Evolutionary conservation across 164 flowering plant species (phyloP), one percentile per base, ranked within the genome.

Genomic region (Dillenia suffruticosa): DNA sequence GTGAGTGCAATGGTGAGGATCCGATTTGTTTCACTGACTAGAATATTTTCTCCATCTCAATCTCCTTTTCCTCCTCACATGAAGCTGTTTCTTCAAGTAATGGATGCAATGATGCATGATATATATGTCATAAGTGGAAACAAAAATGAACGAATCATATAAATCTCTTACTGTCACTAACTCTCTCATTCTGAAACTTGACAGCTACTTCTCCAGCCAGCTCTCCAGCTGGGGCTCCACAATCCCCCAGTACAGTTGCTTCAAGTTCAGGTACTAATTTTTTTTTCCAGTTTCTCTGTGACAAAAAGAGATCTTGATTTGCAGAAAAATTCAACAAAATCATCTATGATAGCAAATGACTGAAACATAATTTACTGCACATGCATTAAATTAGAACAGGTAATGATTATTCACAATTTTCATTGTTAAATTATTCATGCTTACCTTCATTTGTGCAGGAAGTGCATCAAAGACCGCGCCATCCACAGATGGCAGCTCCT

Each of bases 1-100:
- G 85, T 77, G 46, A 17, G 24, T 91, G 96, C 69, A 81, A 81
- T 46, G 75, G 92, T 88, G 70, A 75, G 57, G 40, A 32, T 32
- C 40, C 40, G 7, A 32, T 32, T 32, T 32, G 7, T 32, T 32
- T 32, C 40, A 32, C 40, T 32, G 40, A 32, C 40, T 32, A 32
- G 40, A 5, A 32, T 32, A 32, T 32, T 4, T 32, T 32, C 7
- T 32, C 40, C 40, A 5, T 32, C 40, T 32, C 40, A 32, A 32
- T 32, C 6, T 32, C 40, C 6, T 32, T 32, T 32, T 32, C 6
- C 40, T 32, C 40, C 40, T 32, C 40, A 32, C 40, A 32, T 32
- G 40, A 32, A 32, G 40, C 40, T 32, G 40, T 32, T 32, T 32
- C 40, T 32, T 32, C 40, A 6, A 32, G 40, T 32, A 32, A 32